A percentile compares a stretch with the other conserved stretches of the same genome.
phyloP scores from a whole-genome alignment of 1,284 basidiomycete species.

The Malassezia sp. region DNA sequence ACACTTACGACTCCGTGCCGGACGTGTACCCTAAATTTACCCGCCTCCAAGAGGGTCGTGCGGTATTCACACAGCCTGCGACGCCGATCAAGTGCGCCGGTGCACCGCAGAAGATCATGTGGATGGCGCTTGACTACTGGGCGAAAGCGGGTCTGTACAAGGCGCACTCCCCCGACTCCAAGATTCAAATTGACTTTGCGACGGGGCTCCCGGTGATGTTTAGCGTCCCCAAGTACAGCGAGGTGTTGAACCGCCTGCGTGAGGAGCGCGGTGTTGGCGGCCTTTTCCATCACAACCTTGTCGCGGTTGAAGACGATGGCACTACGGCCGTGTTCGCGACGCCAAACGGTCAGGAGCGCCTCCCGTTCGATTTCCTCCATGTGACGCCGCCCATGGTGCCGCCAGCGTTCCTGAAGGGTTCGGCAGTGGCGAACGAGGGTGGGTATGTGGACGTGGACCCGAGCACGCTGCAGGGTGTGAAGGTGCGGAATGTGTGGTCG shows the following conservation, averaged over 20 bases:
- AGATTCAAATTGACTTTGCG: slow-evolving; percentile 63
- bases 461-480: slow-evolving; percentile 68
- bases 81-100: slow-evolving; percentile 91
- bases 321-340: slow-evolving; percentile 64
- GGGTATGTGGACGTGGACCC: slow-evolving; percentile 63
- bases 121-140: slow-evolving; percentile 40
- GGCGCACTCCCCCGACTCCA: slow-evolving; percentile 47
- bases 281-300: slow-evolving; percentile 72
- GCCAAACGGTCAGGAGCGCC: slow-evolving; percentile 49
- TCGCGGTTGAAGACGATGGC: slow-evolving; percentile 55
- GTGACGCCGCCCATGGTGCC: slow-evolving; percentile 85
- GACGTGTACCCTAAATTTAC: slow-evolving; percentile 45
- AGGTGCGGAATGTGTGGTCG: slow-evolving; percentile 71
- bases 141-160: slow-evolving; percentile 27
- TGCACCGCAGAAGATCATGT: slow-evolving; percentile 51
- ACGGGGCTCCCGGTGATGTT: slow-evolving; percentile 88
- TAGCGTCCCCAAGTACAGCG: slow-evolving; percentile 68
- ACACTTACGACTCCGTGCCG: slow-evolving; percentile 51
- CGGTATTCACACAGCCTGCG: slow-evolving; percentile 92
- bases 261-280: slow-evolving; percentile 67
- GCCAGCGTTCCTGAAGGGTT: slow-evolving; percentile 62
- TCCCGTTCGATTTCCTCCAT: slow-evolving; percentile 71
- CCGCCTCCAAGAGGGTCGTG: slow-evolving; percentile 64
- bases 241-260: slow-evolving; percentile 68
- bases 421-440: slow-evolving; percentile 53